These are phyloP conservation scores for Fusarium coicis DNA, from an alignment of 2,329 filamentous ascomycete genomes.

Conservation along the genomic window DNA sequence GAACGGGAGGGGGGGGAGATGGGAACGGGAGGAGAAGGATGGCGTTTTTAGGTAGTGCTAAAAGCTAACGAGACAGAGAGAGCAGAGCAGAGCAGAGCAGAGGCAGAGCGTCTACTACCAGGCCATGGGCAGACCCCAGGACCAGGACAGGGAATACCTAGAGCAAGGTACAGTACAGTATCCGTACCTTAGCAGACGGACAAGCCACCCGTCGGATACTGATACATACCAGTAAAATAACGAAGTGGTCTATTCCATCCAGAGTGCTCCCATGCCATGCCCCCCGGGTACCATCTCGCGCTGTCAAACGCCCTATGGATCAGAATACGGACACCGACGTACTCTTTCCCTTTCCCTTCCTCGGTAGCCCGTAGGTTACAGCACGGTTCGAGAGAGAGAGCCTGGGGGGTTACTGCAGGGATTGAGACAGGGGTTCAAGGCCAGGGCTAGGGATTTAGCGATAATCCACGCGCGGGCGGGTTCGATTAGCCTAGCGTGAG, in stretches of 20 bases:
- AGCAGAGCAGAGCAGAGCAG: background rate
- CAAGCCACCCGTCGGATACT: constrained; percentile 31
- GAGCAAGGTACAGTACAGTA: constrained; percentile 4
- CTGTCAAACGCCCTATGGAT: constrained; percentile 36
- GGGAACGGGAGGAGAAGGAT: constrained; percentile 17
- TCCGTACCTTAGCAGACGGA: background rate
- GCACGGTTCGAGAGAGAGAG: background rate
- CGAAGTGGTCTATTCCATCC: background rate
- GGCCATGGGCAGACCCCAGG: background rate
- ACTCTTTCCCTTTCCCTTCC: background rate
- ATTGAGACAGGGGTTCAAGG: constrained; percentile 20
- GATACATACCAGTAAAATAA: constrained; percentile 4
- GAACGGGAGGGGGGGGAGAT: background rate
- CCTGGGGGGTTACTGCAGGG: constrained; percentile 31
- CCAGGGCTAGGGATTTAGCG: constrained; percentile 28
- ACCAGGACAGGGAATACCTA: background rate
- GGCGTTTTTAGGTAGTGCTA: constrained; percentile 30
- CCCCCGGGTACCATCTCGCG: constrained; percentile 15
- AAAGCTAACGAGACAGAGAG: background rate
- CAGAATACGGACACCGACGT: constrained; percentile 31
- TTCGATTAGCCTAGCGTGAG: constrained; percentile 24
- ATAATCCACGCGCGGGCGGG: constrained; percentile 30
- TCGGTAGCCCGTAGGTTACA: constrained; percentile 14
- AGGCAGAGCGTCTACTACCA: background rate
- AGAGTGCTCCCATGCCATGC: background rate